Conservation (phyloP, 345 rosid genomes). For the Eucalyptus victrix region DNA sequence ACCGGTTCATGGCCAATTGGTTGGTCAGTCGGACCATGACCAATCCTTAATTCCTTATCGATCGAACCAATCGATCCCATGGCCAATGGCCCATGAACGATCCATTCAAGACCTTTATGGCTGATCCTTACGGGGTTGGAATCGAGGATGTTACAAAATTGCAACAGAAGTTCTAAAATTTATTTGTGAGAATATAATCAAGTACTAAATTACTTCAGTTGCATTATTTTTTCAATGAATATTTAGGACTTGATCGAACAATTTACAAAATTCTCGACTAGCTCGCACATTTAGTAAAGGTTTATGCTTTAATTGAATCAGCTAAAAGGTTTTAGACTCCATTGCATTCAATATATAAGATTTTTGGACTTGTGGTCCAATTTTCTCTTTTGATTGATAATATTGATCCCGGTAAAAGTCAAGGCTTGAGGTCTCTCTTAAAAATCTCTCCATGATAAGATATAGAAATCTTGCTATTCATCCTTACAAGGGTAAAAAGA, state of each 20-base stretch:
- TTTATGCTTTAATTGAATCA: neutral
- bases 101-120: too few species aligned
- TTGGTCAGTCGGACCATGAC: too few species aligned
- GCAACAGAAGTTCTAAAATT: neutral
- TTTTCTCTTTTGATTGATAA: neutral
- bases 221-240: neutral
- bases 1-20: rapidly evolving
- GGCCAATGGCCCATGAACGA: too few species aligned
- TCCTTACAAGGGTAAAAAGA: neutral
- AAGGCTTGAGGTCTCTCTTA: neutral
- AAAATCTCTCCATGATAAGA: neutral
- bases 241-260: neutral
- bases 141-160: too few species aligned
- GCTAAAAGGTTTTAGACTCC: neutral
- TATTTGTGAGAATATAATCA: neutral
- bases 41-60: rapidly evolving
- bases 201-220: neutral
- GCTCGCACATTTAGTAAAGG: neutral
- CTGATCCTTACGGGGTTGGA: rapidly evolving
- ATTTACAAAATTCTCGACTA: neutral
- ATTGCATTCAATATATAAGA: too few species aligned
- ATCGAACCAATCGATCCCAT: too few species aligned
- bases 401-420: neutral
- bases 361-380: neutral
- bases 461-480: neutral